phyloP scores from a whole-genome alignment of 345 rosid genomes.

The Psidium friedrichsthalianum region DNA sequence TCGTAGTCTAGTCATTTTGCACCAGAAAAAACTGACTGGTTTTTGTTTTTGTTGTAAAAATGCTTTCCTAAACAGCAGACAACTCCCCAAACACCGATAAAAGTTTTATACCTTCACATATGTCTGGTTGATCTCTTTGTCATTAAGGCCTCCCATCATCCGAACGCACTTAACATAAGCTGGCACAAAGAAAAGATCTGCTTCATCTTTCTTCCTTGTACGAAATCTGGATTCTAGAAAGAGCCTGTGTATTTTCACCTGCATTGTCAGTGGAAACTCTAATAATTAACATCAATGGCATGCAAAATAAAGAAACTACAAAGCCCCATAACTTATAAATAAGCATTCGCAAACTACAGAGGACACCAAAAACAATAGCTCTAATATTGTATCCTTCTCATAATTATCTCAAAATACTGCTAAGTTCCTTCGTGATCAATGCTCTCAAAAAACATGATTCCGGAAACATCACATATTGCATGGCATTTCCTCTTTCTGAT shows the following conservation, averaged over 20 bases:
- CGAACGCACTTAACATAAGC: constrained; percentile 83
- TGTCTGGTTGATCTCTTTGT: constrained; percentile 78
- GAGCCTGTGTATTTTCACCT: constrained; percentile 83
- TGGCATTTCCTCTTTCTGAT: not conserved
- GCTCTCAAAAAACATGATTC: not conserved
- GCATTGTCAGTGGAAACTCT: not conserved
- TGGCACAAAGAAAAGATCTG: constrained; percentile 93
- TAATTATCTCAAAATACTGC: not conserved
- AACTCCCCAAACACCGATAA: not conserved
- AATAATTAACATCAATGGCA: not conserved
- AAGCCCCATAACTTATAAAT: not conserved
- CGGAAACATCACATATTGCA: not conserved
- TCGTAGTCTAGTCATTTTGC: not conserved
- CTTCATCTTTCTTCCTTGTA: constrained; percentile 69
- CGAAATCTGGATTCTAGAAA: constrained; percentile 54
- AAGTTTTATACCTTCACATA: constrained; percentile 56
- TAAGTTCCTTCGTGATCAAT: not conserved
- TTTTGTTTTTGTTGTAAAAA: not conserved
- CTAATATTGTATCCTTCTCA: not conserved
- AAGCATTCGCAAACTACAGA: not conserved
- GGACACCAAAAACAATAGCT: not conserved
- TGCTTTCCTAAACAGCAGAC: not conserved
- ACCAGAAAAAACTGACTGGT: not conserved
- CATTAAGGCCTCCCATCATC: constrained; percentile 88
- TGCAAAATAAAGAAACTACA: not conserved